These are phyloP conservation scores for Ministeria vibrans DNA, from an alignment of 78 protist genomes.

Conservation along the genomic window DNA sequence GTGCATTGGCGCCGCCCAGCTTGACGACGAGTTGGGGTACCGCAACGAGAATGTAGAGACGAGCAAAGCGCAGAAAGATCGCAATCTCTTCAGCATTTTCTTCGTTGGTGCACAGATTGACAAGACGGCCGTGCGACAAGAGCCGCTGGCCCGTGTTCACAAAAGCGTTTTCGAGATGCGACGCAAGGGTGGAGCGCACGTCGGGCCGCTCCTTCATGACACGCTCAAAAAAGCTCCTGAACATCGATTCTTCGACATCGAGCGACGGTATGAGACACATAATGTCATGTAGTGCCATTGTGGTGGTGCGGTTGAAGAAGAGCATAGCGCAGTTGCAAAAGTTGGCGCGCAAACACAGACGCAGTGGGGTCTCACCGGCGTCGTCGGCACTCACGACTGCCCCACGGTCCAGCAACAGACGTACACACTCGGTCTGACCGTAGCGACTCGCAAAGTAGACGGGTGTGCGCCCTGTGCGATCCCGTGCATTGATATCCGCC, in stretches of 20 bases:
- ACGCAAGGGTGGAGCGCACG: neutral
- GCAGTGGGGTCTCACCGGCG: neutral
- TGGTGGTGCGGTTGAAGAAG: neutral
- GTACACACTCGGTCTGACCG: neutral
- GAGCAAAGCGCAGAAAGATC: no score
- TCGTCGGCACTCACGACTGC: neutral
- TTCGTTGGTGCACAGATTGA: no score
- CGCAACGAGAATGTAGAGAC: no score
- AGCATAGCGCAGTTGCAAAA: neutral
- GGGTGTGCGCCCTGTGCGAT: neutral
- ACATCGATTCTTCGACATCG: neutral
- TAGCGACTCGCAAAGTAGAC: slow-evolving; percentile 1
- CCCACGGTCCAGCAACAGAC: neutral
- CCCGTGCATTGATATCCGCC: neutral
- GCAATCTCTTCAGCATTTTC: no score
- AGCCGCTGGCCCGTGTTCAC: neutral
- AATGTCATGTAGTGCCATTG: neutral
- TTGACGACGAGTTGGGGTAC: no score
- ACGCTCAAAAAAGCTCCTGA: neutral
- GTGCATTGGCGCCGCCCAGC: no score
- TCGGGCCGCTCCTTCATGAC: neutral
- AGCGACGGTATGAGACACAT: no score
- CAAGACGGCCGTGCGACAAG: neutral
- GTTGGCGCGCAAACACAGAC: neutral
- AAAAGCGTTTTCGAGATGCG: neutral